Conservation (phyloP, 2,329 filamentous ascomycete genomes). For the Onygenales sp. region DNA sequence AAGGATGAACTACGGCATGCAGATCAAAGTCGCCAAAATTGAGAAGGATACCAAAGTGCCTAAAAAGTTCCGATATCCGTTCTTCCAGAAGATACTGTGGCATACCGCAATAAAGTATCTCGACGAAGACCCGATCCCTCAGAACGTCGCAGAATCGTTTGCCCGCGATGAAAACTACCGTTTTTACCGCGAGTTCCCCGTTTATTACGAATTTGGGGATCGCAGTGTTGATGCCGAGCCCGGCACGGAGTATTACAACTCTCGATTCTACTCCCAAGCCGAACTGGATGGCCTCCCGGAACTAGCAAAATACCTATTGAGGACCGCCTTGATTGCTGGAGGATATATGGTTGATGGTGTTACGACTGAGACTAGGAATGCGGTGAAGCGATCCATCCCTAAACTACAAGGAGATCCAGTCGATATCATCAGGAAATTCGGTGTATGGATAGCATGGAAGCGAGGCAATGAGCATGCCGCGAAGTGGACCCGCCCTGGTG, state of each 20-base stretch:
- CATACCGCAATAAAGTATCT: slow-evolving; percentile 56
- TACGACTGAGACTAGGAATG: slow-evolving; percentile 48
- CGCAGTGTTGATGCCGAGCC: slow-evolving; percentile 41
- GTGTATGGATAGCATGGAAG: slow-evolving; percentile 59
- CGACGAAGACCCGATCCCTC: slow-evolving; percentile 53
- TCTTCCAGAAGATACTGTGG: slow-evolving; percentile 63
- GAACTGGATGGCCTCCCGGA: slow-evolving; percentile 53
- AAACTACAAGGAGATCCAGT: slow-evolving; percentile 53
- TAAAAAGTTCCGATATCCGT: slow-evolving; percentile 56
- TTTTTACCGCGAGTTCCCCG: slow-evolving; percentile 46
- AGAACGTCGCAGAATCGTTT: slow-evolving; percentile 45
- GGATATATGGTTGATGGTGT: slow-evolving; percentile 52
- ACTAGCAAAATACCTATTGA: slow-evolving; percentile 51
- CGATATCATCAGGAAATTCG: slow-evolving; percentile 50
- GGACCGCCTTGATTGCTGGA: slow-evolving; percentile 52
- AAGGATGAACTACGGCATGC: slow-evolving; percentile 55
- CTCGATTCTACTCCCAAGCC: slow-evolving; percentile 53
- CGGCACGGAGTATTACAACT: slow-evolving; percentile 47
- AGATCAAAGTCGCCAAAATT: slow-evolving; percentile 56
- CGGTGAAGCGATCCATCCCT: slow-evolving; percentile 53
- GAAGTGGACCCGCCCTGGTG: slow-evolving; percentile 52
- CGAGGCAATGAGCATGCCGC: slow-evolving; percentile 54
- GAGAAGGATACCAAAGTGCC: slow-evolving; percentile 59
- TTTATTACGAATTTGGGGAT: slow-evolving; percentile 51
- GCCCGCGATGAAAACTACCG: slow-evolving; percentile 42